phyloP scores from a whole-genome alignment of 2,329 filamentous ascomycete genomes.

The Penicillium sp. region DNA sequence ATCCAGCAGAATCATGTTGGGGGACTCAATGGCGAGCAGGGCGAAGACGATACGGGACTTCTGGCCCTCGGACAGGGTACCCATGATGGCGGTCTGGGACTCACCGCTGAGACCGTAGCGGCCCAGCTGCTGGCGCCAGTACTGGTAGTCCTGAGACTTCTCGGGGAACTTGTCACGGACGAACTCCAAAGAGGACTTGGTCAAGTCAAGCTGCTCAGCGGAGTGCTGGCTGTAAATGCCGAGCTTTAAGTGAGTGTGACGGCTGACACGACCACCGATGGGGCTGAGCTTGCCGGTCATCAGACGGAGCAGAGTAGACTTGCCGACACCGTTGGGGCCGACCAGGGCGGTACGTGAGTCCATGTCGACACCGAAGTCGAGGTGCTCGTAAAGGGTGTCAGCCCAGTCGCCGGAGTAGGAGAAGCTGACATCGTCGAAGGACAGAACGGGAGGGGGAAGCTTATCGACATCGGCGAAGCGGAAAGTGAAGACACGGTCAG shows the following conservation, averaged over 20 bases:
- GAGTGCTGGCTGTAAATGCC: constrained; percentile 98
- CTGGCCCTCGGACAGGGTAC: constrained; percentile 94
- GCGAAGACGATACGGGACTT: constrained; percentile 98
- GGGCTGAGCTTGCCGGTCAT: constrained; percentile 95
- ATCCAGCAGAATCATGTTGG: constrained; percentile 97
- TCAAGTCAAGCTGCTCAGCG: constrained; percentile 94
- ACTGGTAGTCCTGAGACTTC: constrained; percentile 96
- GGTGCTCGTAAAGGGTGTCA: constrained; percentile 92
- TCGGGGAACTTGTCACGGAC: constrained; percentile 89
- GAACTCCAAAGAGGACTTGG: constrained; percentile 96
- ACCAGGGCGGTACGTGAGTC: constrained; percentile 96
- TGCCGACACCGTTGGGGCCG: constrained; percentile 97
- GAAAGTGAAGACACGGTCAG: constrained; percentile 92
- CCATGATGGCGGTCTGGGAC: constrained; percentile 93
- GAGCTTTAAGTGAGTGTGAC: constrained; percentile 97
- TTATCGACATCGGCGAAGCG: constrained; percentile 98
- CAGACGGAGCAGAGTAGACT: constrained; percentile 90
- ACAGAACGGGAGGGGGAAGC: constrained; percentile 93
- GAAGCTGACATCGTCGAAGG: constrained; percentile 96
- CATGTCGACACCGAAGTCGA: constrained; percentile 99
- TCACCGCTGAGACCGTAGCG: constrained; percentile 91
- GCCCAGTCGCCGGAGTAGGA: constrained; percentile 86
- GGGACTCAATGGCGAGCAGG: constrained; percentile 85
- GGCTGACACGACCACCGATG: constrained; percentile 72
- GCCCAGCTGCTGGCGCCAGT: constrained; percentile 97